phyloP scores from a whole-genome alignment of 306 rosid genomes.

The Begonia fuchsioides region DNA sequence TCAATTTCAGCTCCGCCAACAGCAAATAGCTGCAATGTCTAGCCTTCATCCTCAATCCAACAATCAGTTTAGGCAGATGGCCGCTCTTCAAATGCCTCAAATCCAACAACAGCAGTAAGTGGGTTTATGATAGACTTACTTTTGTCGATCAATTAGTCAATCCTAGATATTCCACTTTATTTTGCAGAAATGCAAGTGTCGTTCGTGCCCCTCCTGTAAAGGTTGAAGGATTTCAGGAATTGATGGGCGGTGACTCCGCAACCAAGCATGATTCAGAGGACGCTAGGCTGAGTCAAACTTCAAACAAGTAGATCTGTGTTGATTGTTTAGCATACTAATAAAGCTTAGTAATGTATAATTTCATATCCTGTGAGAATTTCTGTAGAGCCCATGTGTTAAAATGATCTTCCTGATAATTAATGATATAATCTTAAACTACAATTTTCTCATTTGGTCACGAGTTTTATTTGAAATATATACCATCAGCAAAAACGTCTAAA shows the following conservation, averaged over 20 bases:
- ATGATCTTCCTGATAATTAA: too few species aligned
- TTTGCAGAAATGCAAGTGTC: slow-evolving; percentile 49
- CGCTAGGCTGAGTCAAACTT: slow-evolving; percentile 57
- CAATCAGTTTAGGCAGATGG: slow-evolving; percentile 60
- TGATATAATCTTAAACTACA: too few species aligned
- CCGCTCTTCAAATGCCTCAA: slow-evolving; percentile 47
- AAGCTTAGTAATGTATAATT: too few species aligned
- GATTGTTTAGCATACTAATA: too few species aligned
- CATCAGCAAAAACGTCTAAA: too few species aligned
- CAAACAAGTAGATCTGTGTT: slow-evolving; percentile 24
- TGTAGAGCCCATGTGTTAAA: too few species aligned
- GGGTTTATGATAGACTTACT: slow-evolving; percentile 1
- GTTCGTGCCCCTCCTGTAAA: slow-evolving; percentile 87
- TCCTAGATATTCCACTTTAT: slow-evolving; percentile 4
- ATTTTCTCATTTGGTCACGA: too few species aligned
- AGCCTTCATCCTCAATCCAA: slow-evolving; percentile 42
- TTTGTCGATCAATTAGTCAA: too few species aligned
- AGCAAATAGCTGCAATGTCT: slow-evolving; percentile 52
- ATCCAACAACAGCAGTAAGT: slow-evolving; percentile 22
- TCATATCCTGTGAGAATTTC: too few species aligned
- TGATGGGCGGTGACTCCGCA: slow-evolving; percentile 80
- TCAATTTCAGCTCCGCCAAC: slow-evolving; percentile 64
- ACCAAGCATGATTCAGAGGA: slow-evolving; percentile 76
- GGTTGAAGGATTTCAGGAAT: slow-evolving; percentile 84
- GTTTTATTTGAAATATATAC: too few species aligned